A percentile compares a stretch with the other conserved stretches of the same genome.
Conservation (phyloP, 371 early-diverging fungal genomes). For the Syncephalastrum sp. region DNA sequence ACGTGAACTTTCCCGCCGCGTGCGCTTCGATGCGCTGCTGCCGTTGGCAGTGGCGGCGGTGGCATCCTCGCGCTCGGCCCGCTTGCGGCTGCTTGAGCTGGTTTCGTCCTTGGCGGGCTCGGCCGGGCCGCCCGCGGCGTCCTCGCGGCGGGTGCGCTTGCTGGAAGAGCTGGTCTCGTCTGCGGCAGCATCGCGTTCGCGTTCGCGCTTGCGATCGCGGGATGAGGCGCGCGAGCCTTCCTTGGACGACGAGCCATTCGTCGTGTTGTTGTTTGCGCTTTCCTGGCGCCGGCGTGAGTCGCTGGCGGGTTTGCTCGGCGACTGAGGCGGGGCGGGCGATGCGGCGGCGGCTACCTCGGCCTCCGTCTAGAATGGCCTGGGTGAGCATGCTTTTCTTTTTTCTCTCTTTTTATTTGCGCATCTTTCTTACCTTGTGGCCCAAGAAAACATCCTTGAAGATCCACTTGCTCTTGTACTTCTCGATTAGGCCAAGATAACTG, state of each 20-base stretch:
- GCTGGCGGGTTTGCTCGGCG: neutral
- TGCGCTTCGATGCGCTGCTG: too few species aligned
- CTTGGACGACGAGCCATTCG: slow-evolving; percentile 6
- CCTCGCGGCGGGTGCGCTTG: too few species aligned
- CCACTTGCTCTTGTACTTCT: slow-evolving; percentile 35
- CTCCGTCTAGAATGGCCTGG: neutral
- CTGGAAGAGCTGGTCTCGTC: too few species aligned
- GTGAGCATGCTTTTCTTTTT: too few species aligned
- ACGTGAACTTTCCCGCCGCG: too few species aligned
- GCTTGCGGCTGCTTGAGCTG: too few species aligned
- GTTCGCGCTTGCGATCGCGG: slow-evolving; percentile 18
- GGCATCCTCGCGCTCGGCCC: too few species aligned
- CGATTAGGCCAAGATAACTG: slow-evolving; percentile 33
- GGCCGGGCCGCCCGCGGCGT: too few species aligned
- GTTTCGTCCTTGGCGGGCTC: too few species aligned
- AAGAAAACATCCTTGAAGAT: slow-evolving; percentile 29
- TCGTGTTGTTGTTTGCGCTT: slow-evolving; percentile 7
- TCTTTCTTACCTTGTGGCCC: slow-evolving; percentile 18
- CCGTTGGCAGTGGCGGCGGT: too few species aligned
- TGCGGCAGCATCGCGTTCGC: slow-evolving; percentile 7
- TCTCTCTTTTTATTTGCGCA: too few species aligned
- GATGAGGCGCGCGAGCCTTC: slow-evolving; percentile 2
- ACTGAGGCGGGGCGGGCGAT: slow-evolving; percentile 1
- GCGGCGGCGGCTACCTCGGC: neutral
- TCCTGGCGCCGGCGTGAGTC: slow-evolving; percentile 2